phyloP scores from a whole-genome alignment of 306 rosid genomes.

The Corylus avellana region DNA sequence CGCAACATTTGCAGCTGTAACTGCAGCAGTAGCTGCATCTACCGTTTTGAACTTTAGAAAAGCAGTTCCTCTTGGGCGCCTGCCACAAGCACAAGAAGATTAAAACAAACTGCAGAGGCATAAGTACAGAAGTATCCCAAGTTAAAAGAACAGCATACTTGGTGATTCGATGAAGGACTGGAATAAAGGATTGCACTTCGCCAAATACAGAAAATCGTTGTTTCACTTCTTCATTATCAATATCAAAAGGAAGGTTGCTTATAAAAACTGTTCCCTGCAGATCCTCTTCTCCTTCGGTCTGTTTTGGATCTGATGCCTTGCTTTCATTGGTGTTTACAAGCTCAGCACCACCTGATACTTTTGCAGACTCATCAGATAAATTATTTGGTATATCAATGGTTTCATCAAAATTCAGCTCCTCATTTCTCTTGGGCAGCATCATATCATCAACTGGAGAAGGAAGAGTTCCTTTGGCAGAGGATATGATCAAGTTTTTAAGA shows the following conservation, averaged over 20 bases:
- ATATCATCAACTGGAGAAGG: constrained; percentile 42
- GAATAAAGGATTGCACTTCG: constrained; percentile 73
- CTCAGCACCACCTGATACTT: constrained; percentile 39
- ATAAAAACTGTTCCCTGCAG: constrained; percentile 79
- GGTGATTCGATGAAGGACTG: constrained; percentile 86
- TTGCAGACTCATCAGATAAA: constrained; percentile 43
- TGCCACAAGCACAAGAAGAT: constrained; percentile 40
- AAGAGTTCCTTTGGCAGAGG: constrained; percentile 48
- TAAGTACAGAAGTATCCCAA: constrained; percentile 4
- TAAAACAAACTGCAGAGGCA: background rate
- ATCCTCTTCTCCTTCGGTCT: constrained; percentile 50
- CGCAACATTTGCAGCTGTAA: constrained; percentile 62
- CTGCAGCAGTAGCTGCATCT: constrained; percentile 73
- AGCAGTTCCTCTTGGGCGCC: constrained; percentile 96
- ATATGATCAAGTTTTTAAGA: constrained; percentile 57
- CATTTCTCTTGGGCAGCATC: constrained; percentile 32
- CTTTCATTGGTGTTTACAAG: constrained; percentile 42
- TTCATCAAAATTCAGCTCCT: constrained; percentile 39
- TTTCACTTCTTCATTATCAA: constrained; percentile 71
- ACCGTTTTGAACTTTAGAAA: constrained; percentile 82
- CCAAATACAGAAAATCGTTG: constrained; percentile 87
- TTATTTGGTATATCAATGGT: constrained; percentile 37
- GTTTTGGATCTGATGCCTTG: constrained; percentile 40
- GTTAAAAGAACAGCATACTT: constrained; percentile 50
- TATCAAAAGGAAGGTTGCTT: constrained; percentile 83